These are phyloP conservation scores for peach (Prunus persica) DNA, from an alignment of 306 rosid genomes.

Conservation along the genomic window Prunus_persica_NCBIv2 NC_034014.1:2275501-2276000, in stretches of 20 bases:
- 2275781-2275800: slow-evolving; percentile 60
- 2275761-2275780: slow-evolving; percentile 73
- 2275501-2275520: neutral
- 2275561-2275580: slow-evolving; percentile 83
- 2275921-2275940: slow-evolving; percentile 93
- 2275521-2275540: neutral
- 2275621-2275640: slow-evolving; percentile 27
- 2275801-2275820: slow-evolving; percentile 5
- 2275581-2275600: slow-evolving; percentile 44
- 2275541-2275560: slow-evolving; percentile 8
- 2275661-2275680: slow-evolving; percentile 63
- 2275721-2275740: slow-evolving; percentile 63
- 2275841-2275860: neutral
- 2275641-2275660: slow-evolving; percentile 77
- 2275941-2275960: slow-evolving; percentile 82
- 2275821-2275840: neutral
- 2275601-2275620: slow-evolving; percentile 29
- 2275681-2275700: slow-evolving; percentile 59
- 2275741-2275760: slow-evolving; percentile 46
- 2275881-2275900: neutral
- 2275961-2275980: slow-evolving; percentile 68
- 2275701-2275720: slow-evolving; percentile 61
- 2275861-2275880: slow-evolving; percentile 1
- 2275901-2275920: neutral
- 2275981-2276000: slow-evolving; percentile 76